A percentile compares a stretch with the other conserved stretches of the same genome.
Evolutionary conservation across 768 basidiomycete genomes (phyloP).

Genomic region (Serendipita sp.): DNA sequence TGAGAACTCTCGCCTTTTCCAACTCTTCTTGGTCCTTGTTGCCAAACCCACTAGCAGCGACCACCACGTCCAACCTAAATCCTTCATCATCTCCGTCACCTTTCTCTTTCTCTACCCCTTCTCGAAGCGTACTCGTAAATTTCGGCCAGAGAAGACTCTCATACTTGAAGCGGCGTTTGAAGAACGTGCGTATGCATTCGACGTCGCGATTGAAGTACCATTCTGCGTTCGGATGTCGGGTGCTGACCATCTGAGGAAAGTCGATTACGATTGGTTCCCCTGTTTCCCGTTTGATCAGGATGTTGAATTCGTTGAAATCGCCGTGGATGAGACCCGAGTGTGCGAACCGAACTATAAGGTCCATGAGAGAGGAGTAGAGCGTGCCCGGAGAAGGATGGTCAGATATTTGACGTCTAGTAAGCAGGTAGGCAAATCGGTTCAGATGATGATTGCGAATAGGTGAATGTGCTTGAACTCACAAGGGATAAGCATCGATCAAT

Average conservation of each 20-base stretch:
- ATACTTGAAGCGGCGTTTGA: conserved; percentile 78
- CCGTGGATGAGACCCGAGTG: conserved; percentile 93
- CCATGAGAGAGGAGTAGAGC: conserved; percentile 86
- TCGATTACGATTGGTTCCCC: conserved; percentile 85
- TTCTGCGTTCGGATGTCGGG: conserved; percentile 91
- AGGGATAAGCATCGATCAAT: conserved; percentile 82
- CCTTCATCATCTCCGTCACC: conserved; percentile 29
- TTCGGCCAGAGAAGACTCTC: conserved; percentile 81
- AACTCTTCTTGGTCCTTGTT: conserved; percentile 66
- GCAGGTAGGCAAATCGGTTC: background rate
- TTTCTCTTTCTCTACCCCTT: conserved; percentile 22
- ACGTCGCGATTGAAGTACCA: conserved; percentile 99
- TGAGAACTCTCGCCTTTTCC: conserved; percentile 48
- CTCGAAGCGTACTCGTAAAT: conserved; percentile 51
- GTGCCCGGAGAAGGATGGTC: conserved; percentile 74
- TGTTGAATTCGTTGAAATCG: conserved; percentile 99
- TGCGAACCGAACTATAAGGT: conserved; percentile 88
- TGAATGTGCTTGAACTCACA: conserved; percentile 40
- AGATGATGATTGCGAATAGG: background rate
- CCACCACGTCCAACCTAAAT: conserved; percentile 76
- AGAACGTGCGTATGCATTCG: conserved; percentile 88
- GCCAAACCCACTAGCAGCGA: conserved; percentile 88
- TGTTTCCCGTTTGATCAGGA: conserved; percentile 66
- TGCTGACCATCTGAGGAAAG: conserved; percentile 99
- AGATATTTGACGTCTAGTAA: conserved; percentile 68